Conservation (phyloP, 768 basidiomycete species). For the Collybia nuda region DNA sequence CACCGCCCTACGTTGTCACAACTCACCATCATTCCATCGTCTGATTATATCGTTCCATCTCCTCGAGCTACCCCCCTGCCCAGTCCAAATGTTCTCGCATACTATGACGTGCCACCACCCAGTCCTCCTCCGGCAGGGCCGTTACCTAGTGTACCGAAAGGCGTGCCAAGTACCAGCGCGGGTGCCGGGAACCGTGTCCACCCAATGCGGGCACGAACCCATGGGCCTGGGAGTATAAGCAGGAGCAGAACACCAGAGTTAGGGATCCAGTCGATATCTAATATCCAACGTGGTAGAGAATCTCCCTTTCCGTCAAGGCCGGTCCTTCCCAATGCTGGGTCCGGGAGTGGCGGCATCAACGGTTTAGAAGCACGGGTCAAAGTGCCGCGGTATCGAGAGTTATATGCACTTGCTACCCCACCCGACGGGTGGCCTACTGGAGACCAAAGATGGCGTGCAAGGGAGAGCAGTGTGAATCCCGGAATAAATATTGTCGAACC, state of each 20-base stretch:
- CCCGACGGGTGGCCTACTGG: conserved; percentile 6
- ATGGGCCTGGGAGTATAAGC: too few species aligned
- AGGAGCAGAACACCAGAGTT: conserved; percentile 12
- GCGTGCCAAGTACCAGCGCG: not conserved
- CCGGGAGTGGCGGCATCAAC: conserved; percentile 17
- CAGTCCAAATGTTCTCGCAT: conserved; percentile 40
- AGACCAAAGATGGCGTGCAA: conserved; percentile 4
- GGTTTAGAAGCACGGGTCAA: conserved; percentile 25
- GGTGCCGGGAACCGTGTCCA: not conserved
- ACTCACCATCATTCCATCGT: conserved; percentile 24
- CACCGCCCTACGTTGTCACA: not conserved
- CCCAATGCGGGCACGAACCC: too few species aligned
- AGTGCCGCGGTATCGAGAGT: conserved; percentile 27
- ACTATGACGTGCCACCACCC: conserved; percentile 51
- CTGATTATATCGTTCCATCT: conserved; percentile 34
- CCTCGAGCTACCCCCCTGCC: conserved; percentile 21
- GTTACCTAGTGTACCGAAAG: conserved; percentile 35
- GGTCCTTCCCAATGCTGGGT: conserved; percentile 22
- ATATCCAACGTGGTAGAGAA: conserved; percentile 45
- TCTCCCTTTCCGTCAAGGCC: conserved; percentile 52
- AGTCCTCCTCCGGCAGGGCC: conserved; percentile 49
- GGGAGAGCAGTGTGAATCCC: conserved; percentile 5
- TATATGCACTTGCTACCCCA: conserved; percentile 25
- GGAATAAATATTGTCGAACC: conserved; percentile 3
- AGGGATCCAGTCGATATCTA: conserved; percentile 12